Percentiles rank a stretch among this genome's conserved stretches.
Evolutionary conservation across 1,284 basidiomycete genomes (phyloP).

Genomic region (Trichosporon sp.): DNA sequence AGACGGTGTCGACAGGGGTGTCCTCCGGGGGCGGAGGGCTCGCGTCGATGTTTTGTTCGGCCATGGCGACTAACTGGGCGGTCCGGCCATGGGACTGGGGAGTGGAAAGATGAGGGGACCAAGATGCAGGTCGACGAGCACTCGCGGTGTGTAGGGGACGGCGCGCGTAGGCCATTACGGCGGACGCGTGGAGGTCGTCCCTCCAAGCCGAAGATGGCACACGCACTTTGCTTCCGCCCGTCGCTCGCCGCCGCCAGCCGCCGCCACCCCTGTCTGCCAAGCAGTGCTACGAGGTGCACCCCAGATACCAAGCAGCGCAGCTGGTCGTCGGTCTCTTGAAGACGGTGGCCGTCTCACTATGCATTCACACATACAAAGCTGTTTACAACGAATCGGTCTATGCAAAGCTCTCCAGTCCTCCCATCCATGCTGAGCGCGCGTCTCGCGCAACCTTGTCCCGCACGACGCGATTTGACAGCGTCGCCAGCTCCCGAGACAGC

Average conservation of each 20-base stretch:
- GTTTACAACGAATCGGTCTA: constrained; percentile 17
- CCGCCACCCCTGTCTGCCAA: background rate
- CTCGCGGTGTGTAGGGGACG: background rate
- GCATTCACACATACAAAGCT: constrained; percentile 9
- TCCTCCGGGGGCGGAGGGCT: background rate
- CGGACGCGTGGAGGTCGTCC: constrained; percentile 3
- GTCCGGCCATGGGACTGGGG: constrained; percentile 1
- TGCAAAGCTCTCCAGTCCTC: constrained; percentile 20
- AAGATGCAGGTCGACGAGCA: background rate
- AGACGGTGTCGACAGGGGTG: background rate
- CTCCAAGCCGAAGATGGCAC: background rate
- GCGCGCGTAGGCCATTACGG: constrained; percentile 3
- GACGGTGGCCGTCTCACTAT: background rate
- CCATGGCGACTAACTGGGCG: background rate
- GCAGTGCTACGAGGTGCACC: background rate
- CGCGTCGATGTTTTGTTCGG: background rate
- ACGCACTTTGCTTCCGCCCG: constrained; percentile 5
- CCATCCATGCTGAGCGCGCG: constrained; percentile 13
- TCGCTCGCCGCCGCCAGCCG: background rate
- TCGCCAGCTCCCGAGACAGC: constrained; percentile 72
- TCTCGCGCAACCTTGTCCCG: constrained; percentile 32
- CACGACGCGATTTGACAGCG: constrained; percentile 26
- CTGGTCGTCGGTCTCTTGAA: background rate
- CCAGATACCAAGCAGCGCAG: background rate
- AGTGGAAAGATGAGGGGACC: background rate